Evolutionary conservation across 345 rosid species (phyloP).

Genomic region (Noccaea caerulescens): DNA sequence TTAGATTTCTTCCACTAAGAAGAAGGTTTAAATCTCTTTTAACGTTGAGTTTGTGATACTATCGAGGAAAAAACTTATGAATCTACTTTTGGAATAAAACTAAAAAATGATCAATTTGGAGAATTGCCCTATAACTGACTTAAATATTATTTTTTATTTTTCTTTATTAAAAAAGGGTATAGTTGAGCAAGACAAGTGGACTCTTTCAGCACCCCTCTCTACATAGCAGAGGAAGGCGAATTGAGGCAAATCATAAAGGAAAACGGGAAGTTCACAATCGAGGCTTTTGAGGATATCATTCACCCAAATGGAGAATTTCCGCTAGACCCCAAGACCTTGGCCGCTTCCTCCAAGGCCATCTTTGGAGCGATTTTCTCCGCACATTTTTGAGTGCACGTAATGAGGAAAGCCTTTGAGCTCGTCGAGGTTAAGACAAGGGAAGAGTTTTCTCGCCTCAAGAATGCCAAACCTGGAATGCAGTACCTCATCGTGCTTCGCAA

Average conservation of each 20-base stretch:
- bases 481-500: constrained; percentile 32
- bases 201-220: constrained; percentile 27
- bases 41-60: too few relatives aligned
- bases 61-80: too few relatives aligned
- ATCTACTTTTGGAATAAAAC: too few relatives aligned
- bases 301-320: constrained; percentile 17
- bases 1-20: too few relatives aligned
- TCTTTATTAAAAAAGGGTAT: constrained; percentile 22
- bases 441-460: constrained; percentile 15
- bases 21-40: too few relatives aligned
- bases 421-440: constrained; percentile 11
- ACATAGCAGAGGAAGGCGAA: constrained; percentile 19
- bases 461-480: constrained; percentile 32
- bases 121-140: background rate
- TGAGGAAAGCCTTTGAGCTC: constrained; percentile 26
- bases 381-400: background rate
- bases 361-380: constrained; percentile 19
- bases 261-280: constrained; percentile 29
- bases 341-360: background rate
- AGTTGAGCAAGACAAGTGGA: constrained; percentile 37
- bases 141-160: background rate
- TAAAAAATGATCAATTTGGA: too few relatives aligned
- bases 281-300: constrained; percentile 30
- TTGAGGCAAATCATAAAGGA: constrained; percentile 23
- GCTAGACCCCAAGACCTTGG: constrained; percentile 20